A percentile compares a stretch with the other conserved stretches of the same genome.
These are phyloP conservation scores for Scytalidium lignicola DNA, from an alignment of 2,329 filamentous ascomycete species.

Conservation along the genomic window DNA sequence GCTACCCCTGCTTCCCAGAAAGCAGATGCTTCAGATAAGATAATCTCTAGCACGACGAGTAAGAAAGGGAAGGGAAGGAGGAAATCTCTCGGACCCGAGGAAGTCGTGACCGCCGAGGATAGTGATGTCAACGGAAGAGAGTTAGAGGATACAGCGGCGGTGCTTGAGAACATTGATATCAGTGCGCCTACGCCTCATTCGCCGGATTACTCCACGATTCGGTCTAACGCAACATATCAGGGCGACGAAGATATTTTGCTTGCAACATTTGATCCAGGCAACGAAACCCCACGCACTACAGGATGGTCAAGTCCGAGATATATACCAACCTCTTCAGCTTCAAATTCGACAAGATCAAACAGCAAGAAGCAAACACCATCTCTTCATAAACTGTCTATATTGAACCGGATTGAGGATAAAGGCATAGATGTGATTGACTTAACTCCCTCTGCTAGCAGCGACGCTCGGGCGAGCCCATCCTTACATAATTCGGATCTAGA, in stretches of 20 bases:
- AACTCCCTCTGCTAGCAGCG: not conserved
- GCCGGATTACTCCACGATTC: constrained; percentile 17
- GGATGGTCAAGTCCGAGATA: constrained; percentile 23
- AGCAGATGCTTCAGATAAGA: not conserved
- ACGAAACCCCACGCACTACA: constrained; percentile 17
- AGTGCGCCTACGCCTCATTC: constrained; percentile 3
- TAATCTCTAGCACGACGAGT: constrained; percentile 6
- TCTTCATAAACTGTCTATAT: constrained; percentile 10
- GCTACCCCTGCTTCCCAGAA: constrained; percentile 9
- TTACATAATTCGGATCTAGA: not conserved
- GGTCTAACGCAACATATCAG: constrained; percentile 13
- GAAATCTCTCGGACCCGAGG: constrained; percentile 12
- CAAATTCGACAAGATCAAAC: constrained; percentile 6
- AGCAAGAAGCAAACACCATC: constrained; percentile 2
- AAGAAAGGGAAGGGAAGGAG: constrained; percentile 19
- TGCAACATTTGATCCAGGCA: constrained; percentile 20
- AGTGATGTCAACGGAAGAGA: constrained; percentile 1
- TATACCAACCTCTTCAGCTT: constrained; percentile 7
- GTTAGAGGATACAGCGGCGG: constrained; percentile 2
- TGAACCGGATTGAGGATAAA: not conserved
- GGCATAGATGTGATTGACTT: not conserved
- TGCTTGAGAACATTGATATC: constrained; percentile 4
- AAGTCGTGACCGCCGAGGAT: constrained; percentile 9
- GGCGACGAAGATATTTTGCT: constrained; percentile 18
- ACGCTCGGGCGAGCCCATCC: not conserved